A percentile compares a stretch with the other conserved stretches of the same genome.
Evolutionary conservation across 164 flowering plant species (phyloP).

Genomic region (Platanus orientalis): DNA sequence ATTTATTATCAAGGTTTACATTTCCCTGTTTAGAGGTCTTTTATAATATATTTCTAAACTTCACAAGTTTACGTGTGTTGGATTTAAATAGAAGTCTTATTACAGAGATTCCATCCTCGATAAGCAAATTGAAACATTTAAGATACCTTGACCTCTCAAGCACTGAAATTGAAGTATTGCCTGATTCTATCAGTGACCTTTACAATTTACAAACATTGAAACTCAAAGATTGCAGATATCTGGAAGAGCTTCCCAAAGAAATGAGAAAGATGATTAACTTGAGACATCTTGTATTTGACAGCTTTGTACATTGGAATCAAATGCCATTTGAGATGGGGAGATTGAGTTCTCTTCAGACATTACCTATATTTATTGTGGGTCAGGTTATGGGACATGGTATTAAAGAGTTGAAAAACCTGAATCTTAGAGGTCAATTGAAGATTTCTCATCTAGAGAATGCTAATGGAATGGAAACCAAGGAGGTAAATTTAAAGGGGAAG

Average conservation of each 20-base stretch:
- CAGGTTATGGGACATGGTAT: neutral
- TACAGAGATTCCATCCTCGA: neutral
- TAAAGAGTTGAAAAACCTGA: neutral
- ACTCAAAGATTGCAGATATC: constrained; percentile 8
- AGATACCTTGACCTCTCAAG: constrained; percentile 1
- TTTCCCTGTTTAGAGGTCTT: neutral
- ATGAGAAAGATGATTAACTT: too few relatives aligned
- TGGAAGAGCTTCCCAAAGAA: too few relatives aligned
- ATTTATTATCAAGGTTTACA: neutral
- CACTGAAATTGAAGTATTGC: neutral
- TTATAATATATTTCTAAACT: neutral
- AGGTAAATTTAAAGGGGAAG: constrained; percentile 6
- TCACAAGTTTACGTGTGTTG: neutral
- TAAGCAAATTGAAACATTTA: too few relatives aligned
- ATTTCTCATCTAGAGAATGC: constrained; percentile 1
- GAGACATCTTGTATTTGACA: too few relatives aligned
- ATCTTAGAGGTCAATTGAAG: neutral
- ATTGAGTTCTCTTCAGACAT: constrained; percentile 15
- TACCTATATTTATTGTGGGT: constrained; percentile 9
- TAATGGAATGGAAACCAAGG: constrained; percentile 4
- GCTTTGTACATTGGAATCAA: neutral
- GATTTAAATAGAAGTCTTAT: neutral
- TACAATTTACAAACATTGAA: too few relatives aligned
- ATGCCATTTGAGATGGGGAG: neutral
- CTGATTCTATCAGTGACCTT: constrained; percentile 4